Evolutionary conservation across 345 rosid genomes (phyloP).

Genomic region (Sonneratia alba): DNA sequence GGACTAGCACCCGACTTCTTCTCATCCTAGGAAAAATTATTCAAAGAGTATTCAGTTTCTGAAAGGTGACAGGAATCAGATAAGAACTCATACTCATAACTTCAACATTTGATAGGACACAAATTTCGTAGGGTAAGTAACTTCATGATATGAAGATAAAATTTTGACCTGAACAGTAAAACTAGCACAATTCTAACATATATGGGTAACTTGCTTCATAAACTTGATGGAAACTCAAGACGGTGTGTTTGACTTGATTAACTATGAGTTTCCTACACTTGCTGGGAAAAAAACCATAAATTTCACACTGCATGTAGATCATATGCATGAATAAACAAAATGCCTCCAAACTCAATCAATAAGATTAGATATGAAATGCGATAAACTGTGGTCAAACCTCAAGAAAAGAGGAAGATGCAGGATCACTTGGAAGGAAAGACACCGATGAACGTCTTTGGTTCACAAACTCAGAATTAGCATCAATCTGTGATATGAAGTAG

Average conservation of each 20-base stretch:
- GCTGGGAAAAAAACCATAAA: no score
- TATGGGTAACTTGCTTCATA: background rate
- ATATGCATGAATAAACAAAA: background rate
- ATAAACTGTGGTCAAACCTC: slow-evolving; percentile 27
- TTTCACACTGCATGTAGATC: background rate
- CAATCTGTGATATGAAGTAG: slow-evolving; percentile 35
- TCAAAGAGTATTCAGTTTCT: background rate
- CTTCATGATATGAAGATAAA: background rate
- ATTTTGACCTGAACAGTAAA: background rate
- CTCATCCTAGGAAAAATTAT: slow-evolving; percentile 36
- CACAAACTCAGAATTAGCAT: slow-evolving; percentile 49
- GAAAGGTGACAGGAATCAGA: background rate
- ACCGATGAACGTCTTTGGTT: slow-evolving; percentile 48
- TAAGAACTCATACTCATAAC: background rate
- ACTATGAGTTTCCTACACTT: background rate
- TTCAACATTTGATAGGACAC: background rate
- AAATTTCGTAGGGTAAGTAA: background rate
- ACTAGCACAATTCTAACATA: background rate
- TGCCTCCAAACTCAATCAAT: background rate
- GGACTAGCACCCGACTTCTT: slow-evolving; percentile 60
- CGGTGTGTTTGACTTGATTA: background rate
- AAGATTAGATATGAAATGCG: background rate
- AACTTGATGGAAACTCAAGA: background rate
- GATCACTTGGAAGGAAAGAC: slow-evolving; percentile 64
- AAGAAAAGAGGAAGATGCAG: slow-evolving; percentile 49